These are phyloP conservation scores for Planoprotostelium fungivorum DNA, from an alignment of 78 protist genomes.

Conservation along the genomic window DNA sequence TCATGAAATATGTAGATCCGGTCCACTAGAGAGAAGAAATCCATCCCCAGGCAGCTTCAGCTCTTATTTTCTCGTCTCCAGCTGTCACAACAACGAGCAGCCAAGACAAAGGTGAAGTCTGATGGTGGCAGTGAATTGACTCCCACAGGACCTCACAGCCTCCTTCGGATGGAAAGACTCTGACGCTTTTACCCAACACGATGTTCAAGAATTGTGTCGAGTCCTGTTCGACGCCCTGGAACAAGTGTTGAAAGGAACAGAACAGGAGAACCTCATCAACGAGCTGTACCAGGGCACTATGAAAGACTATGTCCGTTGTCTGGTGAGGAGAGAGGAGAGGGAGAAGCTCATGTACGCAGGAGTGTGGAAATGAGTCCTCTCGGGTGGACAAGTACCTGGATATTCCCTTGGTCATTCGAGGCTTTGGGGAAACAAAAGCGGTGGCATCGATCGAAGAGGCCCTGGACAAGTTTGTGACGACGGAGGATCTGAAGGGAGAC, in stretches of 20 bases:
- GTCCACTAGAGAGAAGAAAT: neutral
- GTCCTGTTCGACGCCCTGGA: slow-evolving; percentile 43
- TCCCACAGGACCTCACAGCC: neutral
- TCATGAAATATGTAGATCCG: neutral
- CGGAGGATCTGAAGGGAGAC: slow-evolving; percentile 33
- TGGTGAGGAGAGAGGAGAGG: neutral
- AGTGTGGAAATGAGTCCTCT: neutral
- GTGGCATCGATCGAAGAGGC: slow-evolving; percentile 26
- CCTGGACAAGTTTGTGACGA: slow-evolving; percentile 15
- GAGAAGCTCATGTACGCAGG: neutral
- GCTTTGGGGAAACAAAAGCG: neutral
- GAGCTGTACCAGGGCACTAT: slow-evolving; percentile 24
- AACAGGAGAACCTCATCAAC: slow-evolving; percentile 1
- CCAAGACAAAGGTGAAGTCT: neutral
- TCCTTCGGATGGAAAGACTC: slow-evolving; percentile 27
- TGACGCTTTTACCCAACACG: slow-evolving; percentile 43
- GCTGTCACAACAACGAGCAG: neutral
- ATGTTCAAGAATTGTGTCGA: slow-evolving; percentile 30
- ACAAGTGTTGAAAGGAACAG: neutral
- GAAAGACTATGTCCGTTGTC: slow-evolving; percentile 15
- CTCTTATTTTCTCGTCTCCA: slow-evolving; percentile 6
- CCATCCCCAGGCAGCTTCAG: slow-evolving; percentile 31
- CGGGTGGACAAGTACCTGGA: slow-evolving; percentile 14
- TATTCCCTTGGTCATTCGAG: slow-evolving; percentile 9
- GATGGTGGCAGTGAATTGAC: too few relatives aligned